Evolutionary conservation across 352 stramenopile species (phyloP).

Genomic region (Pythium utonaiense): DNA sequence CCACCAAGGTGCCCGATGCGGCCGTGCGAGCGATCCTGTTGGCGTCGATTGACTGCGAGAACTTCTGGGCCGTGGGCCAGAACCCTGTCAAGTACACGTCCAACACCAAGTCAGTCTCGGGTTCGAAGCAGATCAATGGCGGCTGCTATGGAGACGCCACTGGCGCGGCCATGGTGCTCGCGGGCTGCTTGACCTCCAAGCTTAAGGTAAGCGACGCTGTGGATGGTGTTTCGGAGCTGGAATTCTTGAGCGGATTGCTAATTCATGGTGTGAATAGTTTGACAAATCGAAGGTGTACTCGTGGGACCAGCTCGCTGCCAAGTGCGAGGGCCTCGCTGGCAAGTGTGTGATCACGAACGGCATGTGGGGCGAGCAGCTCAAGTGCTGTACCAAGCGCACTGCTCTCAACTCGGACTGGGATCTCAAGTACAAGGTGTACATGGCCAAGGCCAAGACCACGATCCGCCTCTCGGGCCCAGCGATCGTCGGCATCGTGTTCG

Average conservation of each 20-base stretch:
- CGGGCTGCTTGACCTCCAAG: conserved; percentile 70
- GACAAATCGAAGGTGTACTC: conserved; percentile 81
- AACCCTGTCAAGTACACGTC: conserved; percentile 70
- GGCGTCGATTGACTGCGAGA: conserved; percentile 81
- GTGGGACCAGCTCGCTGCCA: conserved; percentile 78
- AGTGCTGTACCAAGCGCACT: conserved; percentile 66
- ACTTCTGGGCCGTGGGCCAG: conserved; percentile 80
- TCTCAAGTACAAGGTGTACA: conserved; percentile 68
- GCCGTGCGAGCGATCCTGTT: conserved; percentile 62
- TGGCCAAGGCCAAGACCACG: conserved; percentile 35
- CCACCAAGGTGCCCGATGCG: conserved; percentile 42
- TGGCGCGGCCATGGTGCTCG: conserved; percentile 68
- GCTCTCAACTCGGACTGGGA: conserved; percentile 68
- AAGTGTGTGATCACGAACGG: conserved; percentile 84
- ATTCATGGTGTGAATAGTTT: conserved; percentile 25
- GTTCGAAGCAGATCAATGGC: conserved; percentile 81
- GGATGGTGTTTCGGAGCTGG: neutral
- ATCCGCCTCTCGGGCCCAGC: conserved; percentile 63
- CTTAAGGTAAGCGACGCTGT: conserved; percentile 45
- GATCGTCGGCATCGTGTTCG: conserved; percentile 80
- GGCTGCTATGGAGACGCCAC: conserved; percentile 72
- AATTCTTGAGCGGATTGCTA: neutral
- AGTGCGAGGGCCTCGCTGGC: conserved; percentile 72
- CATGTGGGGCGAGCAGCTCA: conserved; percentile 77
- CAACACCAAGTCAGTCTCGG: conserved; percentile 67